Evolutionary conservation across 352 stramenopile species (phyloP).

Genomic region (Pythium pyrilobum): DNA sequence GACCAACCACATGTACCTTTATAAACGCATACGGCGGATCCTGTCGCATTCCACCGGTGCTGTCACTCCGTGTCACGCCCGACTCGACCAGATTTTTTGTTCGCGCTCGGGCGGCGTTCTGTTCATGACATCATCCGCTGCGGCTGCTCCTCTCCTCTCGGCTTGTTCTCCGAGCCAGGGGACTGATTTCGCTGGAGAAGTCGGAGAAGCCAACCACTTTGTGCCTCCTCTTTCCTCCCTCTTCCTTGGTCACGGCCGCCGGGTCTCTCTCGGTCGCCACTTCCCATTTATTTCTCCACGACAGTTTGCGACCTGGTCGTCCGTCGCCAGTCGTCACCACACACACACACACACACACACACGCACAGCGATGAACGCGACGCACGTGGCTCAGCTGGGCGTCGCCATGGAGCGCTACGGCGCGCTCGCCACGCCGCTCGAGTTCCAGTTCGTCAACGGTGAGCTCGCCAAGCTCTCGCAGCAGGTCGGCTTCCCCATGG

Average conservation of each 20-base stretch:
- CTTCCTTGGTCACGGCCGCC: too few relatives aligned
- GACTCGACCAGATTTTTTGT: neutral
- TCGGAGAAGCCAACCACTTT: too few relatives aligned
- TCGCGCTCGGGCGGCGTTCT: too few relatives aligned
- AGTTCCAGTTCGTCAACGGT: conserved; percentile 43
- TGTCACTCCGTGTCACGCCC: neutral
- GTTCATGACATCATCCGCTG: neutral
- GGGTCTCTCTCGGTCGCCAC: neutral
- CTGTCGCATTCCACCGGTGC: neutral
- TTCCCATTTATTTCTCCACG: too few relatives aligned
- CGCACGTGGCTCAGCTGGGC: neutral
- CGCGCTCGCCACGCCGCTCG: conserved; percentile 47
- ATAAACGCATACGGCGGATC: neutral
- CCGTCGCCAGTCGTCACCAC: neutral
- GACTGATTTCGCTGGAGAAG: too few relatives aligned
- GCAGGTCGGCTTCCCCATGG: conserved; percentile 35
- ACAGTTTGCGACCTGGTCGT: neutral
- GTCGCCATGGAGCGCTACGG: conserved; percentile 29
- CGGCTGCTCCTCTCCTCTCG: neutral
- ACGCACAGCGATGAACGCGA: neutral
- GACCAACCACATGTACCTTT: neutral
- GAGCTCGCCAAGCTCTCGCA: conserved; percentile 38
- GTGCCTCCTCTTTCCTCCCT: too few relatives aligned
- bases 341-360: too few relatives aligned
- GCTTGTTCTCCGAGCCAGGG: too few relatives aligned